Evolutionary conservation across 148 eudicot species (phyloP), one percentile per base, ranked within the genome.

Genomic region (Heliamphora exappendiculata): DNA sequence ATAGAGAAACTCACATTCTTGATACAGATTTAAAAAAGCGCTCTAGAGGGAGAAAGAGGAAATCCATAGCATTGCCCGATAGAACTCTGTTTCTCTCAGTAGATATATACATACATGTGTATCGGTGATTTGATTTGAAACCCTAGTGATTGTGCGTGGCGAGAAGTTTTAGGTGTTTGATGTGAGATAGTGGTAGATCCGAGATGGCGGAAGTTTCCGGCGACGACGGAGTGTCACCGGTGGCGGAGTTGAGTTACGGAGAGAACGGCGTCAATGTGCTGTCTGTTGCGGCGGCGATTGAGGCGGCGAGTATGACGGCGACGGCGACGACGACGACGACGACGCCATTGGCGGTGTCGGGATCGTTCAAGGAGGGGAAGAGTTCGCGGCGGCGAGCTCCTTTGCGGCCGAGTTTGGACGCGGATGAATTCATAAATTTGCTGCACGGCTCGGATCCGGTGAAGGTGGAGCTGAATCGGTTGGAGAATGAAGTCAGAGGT

Each of bases 371-470:
- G 81, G 96, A 91, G 64, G 87, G 86, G 3, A 84, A 81, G 72
- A 80, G 82, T 28, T 83, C 92, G 26, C 82, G 96, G 72, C 63
- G 95, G 78, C 81, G 93, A 29, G 83, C 83, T 13, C 82, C 89
- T n/a, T 60, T 87, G 37, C 79, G 95, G 69, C 94, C 97, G 19
- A 94, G 98, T 65, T 65, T 92, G 59, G 98, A 94, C 62, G 86
- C 93, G 5, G 98, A 94, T 41, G 98, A 94, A 74, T 90, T 90
- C 78, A 57, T 94, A 22, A 92, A 84, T 70, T 69, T 89, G 80
- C 96, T 94, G 33, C 98, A 94, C 72, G 98, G 97, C 10, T 94
- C 98, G 88, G 98, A 94, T 94, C 98, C 98, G 88, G 94, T 94
- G 76, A 92, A 87, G 81, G 69, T 94, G 58, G 98, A 94, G 88